A percentile compares a stretch with the other conserved stretches of the same genome.
phyloP scores from a whole-genome alignment of 371 early-diverging fungal species.

The Fennellomyces sp. region DNA sequence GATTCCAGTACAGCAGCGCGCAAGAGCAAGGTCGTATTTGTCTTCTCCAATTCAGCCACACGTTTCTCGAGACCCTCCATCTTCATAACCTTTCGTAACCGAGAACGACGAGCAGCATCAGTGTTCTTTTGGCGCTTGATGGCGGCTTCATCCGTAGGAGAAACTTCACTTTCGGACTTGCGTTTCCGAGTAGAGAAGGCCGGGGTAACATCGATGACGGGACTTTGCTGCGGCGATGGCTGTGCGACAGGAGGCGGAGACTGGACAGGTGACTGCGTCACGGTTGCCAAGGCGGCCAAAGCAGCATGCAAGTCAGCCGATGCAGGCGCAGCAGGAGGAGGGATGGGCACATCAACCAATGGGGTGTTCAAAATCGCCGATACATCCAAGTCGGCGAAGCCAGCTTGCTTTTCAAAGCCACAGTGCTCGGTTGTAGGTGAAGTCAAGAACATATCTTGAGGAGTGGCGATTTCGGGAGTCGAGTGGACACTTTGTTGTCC shows the following conservation, averaged over 20 bases:
- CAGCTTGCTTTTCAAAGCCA: background rate
- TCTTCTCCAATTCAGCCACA: conserved; percentile 70
- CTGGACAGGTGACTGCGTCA: conserved; percentile 1
- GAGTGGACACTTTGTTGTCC: conserved; percentile 18
- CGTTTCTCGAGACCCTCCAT: conserved; percentile 79
- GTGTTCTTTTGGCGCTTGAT: conserved; percentile 85
- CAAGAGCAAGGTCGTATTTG: conserved; percentile 63
- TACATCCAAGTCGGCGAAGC: conserved; percentile 16
- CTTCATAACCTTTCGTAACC: conserved; percentile 78
- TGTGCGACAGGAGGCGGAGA: background rate
- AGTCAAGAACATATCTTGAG: conserved; percentile 24
- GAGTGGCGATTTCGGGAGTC: conserved; percentile 29
- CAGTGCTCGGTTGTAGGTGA: conserved; percentile 8
- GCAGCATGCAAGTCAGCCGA: conserved; percentile 18
- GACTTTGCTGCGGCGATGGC: conserved; percentile 4
- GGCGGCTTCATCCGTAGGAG: conserved; percentile 54
- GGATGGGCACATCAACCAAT: conserved; percentile 1
- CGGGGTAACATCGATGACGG: conserved; percentile 12
- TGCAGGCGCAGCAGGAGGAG: conserved; percentile 6
- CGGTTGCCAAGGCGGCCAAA: conserved; percentile 20
- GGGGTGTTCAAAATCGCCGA: conserved; percentile 20
- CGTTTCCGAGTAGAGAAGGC: conserved; percentile 16
- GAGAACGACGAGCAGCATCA: conserved; percentile 89
- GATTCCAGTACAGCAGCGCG: conserved; percentile 70
- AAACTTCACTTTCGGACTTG: background rate